Evolutionary conservation across 75 land plant species (phyloP).

Genomic region (Chamaecyparis obtusa): DNA sequence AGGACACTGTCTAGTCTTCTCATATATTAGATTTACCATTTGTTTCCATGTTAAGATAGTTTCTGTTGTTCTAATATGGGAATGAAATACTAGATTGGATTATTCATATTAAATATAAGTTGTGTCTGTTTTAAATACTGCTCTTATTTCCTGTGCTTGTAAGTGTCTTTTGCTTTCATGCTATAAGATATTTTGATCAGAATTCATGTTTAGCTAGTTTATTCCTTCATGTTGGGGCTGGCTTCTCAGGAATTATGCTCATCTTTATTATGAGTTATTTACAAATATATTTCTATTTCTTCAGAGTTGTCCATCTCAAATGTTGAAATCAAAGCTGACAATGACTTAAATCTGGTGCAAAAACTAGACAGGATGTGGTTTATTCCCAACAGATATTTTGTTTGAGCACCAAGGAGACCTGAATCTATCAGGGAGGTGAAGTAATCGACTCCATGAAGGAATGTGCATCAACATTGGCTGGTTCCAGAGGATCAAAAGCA

Average conservation of each 20-base stretch:
- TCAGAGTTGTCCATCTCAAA: slow-evolving; percentile 34
- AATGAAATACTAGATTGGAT: background rate
- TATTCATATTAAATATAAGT: background rate
- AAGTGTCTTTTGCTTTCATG: background rate
- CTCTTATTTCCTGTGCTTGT: background rate
- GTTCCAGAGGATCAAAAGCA: slow-evolving; percentile 3
- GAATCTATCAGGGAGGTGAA: slow-evolving; percentile 26
- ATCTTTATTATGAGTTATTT: background rate
- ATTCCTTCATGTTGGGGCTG: background rate
- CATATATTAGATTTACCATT: background rate
- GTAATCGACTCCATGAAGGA: slow-evolving; percentile 36
- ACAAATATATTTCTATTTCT: background rate
- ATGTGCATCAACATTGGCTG: background rate
- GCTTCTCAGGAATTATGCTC: background rate
- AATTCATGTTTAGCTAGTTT: background rate
- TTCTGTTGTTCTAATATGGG: background rate
- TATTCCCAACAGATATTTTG: slow-evolving; percentile 3
- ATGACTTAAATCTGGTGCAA: background rate
- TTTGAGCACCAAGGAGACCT: slow-evolving; percentile 22
- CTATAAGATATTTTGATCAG: background rate
- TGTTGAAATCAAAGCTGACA: slow-evolving; percentile 24
- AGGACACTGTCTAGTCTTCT: background rate
- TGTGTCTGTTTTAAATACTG: background rate
- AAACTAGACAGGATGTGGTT: background rate
- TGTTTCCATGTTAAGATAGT: background rate